These are phyloP conservation scores for Auxenochlorella pyrenoidosa DNA, from an alignment of 139 green algal genomes.

Conservation along the genomic window DNA sequence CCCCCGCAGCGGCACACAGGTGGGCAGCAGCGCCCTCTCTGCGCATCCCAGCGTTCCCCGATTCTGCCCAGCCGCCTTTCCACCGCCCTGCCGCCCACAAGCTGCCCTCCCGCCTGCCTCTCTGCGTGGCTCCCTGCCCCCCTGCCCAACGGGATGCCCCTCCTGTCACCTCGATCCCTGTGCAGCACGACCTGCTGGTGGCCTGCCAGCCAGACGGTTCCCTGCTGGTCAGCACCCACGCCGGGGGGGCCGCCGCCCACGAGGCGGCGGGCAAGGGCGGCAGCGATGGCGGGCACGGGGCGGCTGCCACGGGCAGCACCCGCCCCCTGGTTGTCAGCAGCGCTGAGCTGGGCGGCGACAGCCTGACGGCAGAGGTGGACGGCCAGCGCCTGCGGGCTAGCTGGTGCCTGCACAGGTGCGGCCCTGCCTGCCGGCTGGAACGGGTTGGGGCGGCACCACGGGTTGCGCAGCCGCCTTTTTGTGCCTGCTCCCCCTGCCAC, in stretches of 20 bases:
- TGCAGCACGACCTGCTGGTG: constrained; percentile 10
- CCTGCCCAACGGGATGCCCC: too few species aligned
- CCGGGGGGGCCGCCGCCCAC: neutral
- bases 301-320: neutral
- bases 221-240: neutral
- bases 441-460: neutral
- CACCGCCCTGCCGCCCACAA: too few species aligned
- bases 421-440: neutral
- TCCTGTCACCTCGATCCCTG: too few species aligned
- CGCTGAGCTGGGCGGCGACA: constrained; percentile 18
- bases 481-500: too few species aligned
- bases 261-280: neutral
- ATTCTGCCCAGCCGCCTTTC: neutral
- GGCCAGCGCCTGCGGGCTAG: constrained; percentile 25
- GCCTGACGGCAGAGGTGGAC: constrained; percentile 42
- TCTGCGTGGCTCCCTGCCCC: neutral
- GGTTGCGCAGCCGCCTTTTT: neutral
- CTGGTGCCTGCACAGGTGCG: constrained; percentile 46
- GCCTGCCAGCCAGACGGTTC: neutral
- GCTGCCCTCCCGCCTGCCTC: too few species aligned
- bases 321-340: neutral
- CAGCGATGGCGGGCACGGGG: neutral
- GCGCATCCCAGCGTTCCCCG: neutral
- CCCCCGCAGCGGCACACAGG: neutral
- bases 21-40: neutral